Percentiles rank a stretch among this genome's conserved stretches.
These are phyloP conservation scores for Talaromyces trachyspermus DNA, from an alignment of 495 filamentous ascomycete species.

Conservation along the genomic window DNA sequence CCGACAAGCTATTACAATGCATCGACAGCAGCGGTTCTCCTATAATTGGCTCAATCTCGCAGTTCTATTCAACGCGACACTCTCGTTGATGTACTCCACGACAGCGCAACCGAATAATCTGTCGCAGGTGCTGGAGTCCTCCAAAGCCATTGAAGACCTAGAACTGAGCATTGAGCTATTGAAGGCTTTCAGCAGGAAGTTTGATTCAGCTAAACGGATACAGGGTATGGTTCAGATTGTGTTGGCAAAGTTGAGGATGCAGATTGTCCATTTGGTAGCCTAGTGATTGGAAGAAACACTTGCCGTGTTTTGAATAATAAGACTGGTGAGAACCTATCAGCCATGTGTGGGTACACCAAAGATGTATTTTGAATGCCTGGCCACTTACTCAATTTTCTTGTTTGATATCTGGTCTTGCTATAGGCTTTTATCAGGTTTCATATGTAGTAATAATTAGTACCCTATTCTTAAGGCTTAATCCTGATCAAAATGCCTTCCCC, in stretches of 20 bases:
- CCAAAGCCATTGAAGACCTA: constrained; percentile 24
- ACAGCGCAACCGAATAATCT: constrained; percentile 24
- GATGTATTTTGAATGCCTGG: no score
- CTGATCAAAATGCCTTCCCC: constrained; percentile 20
- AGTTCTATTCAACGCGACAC: constrained; percentile 25
- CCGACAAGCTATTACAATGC: constrained; percentile 27
- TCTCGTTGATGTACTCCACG: constrained; percentile 32
- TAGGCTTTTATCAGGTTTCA: no score
- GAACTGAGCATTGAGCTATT: constrained; percentile 25
- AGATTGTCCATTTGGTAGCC: constrained; percentile 3
- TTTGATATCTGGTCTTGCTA: no score
- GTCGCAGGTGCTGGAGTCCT: constrained; percentile 13
- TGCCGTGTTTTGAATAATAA: no score
- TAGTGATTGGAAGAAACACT: no score
- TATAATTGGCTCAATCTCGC: constrained; percentile 37
- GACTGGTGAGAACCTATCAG: no score
- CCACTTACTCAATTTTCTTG: no score
- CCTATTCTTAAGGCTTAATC: no score
- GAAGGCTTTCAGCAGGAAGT: constrained; percentile 25
- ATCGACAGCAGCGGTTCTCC: constrained; percentile 28
- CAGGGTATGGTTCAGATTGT: constrained; percentile 25
- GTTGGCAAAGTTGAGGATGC: constrained; percentile 12
- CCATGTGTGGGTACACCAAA: no score
- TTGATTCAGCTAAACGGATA: constrained; percentile 26
- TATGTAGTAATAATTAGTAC: no score